Conservation (phyloP, 805 yeast genomes). For the Kazachstania africana region DNA sequence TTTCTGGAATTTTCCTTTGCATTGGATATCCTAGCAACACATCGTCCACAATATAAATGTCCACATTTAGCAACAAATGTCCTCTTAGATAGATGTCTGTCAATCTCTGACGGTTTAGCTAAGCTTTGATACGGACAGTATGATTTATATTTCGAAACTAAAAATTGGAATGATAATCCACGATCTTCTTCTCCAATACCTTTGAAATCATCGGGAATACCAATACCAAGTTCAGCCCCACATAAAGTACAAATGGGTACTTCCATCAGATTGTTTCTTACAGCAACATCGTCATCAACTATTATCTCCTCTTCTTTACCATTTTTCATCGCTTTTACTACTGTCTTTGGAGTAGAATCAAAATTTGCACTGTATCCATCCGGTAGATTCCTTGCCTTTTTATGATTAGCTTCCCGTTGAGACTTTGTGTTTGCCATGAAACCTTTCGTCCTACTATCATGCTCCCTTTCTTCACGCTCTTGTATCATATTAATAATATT, state of each 20-base stretch:
- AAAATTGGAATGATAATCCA: conserved; percentile 19
- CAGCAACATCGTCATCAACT: conserved; percentile 16
- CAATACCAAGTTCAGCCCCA: conserved; percentile 61
- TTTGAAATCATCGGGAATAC: conserved; percentile 45
- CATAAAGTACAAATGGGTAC: conserved; percentile 53
- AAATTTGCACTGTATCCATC: conserved; percentile 23
- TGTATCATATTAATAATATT: conserved; percentile 24
- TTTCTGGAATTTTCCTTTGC: conserved; percentile 15
- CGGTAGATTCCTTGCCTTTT: conserved; percentile 17
- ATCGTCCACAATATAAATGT: conserved; percentile 77
- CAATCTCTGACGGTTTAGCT: conserved; percentile 38
- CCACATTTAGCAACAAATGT: conserved; percentile 66
- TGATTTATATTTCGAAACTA: conserved; percentile 27
- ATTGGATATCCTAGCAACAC: conserved; percentile 56
- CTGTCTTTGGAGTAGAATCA: conserved; percentile 13
- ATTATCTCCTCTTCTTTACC: conserved; percentile 11
- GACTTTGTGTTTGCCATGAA: conserved; percentile 18
- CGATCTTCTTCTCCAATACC: conserved; percentile 17
- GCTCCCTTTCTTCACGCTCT: conserved; percentile 23
- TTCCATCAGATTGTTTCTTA: conserved; percentile 24
- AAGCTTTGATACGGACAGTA: conserved; percentile 59
- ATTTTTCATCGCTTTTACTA: conserved; percentile 9
- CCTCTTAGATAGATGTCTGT: conserved; percentile 50
- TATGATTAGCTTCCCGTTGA: conserved; percentile 15
- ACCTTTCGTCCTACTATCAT: conserved; percentile 14